These are phyloP conservation scores for Poterioochromonas sp. DNA, from an alignment of 352 stramenopile genomes.

Conservation along the genomic window DNA sequence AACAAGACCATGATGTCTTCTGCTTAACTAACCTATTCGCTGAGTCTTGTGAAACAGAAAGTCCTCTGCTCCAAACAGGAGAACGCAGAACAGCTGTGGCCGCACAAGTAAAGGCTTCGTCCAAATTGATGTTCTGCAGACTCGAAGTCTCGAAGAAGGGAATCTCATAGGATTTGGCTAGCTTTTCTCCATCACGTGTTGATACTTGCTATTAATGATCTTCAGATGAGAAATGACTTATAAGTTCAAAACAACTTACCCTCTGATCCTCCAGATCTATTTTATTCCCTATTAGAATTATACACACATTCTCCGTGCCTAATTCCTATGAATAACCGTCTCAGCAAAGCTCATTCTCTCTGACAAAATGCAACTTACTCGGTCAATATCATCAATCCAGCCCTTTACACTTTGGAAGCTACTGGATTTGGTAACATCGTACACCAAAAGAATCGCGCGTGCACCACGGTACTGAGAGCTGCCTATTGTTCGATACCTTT, in stretches of 20 bases:
- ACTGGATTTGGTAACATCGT: conserved; percentile 86
- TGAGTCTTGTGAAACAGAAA: no score
- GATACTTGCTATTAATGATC: conserved; percentile 52
- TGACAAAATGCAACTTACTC: no score
- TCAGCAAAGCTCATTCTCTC: no score
- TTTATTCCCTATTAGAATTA: conserved; percentile 99
- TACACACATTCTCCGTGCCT: conserved; percentile 97
- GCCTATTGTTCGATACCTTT: conserved; percentile 74
- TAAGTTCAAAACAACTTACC: conserved; percentile 41
- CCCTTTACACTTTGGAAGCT: conserved; percentile 88
- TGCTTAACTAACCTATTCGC: no score
- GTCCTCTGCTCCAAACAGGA: no score
- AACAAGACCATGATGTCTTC: no score
- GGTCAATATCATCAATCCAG: conserved; percentile 87
- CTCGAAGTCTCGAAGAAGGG: not conserved
- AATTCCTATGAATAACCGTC: no score
- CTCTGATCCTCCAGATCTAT: conserved; percentile 94
- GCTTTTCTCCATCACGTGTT: not conserved
- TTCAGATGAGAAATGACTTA: conserved; percentile 32
- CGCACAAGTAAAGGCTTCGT: not conserved
- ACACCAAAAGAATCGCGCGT: conserved; percentile 89
- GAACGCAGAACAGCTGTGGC: no score
- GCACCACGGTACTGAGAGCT: conserved; percentile 83
- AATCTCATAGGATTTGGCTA: not conserved
- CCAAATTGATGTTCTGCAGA: not conserved